Evolutionary conservation across 2,329 filamentous ascomycete species (phyloP), one percentile per base, ranked within the genome.

Genomic region (Aspergillus melleus): DNA sequence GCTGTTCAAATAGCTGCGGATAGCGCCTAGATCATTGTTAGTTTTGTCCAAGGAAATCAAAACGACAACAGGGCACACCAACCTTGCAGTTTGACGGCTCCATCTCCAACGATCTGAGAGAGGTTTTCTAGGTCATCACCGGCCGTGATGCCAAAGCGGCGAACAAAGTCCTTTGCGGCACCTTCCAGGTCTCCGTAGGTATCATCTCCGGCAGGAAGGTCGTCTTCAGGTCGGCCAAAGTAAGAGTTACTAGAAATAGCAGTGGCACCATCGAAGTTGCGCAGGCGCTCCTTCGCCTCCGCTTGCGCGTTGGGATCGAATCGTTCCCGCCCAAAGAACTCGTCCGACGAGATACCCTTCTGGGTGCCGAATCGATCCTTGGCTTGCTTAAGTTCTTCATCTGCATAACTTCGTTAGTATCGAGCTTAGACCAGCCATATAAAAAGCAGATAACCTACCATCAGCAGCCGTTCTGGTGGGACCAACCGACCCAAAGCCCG

Each of bases 211-310:
- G 77, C 74, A 58, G 82, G 82, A 32, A 84, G 79, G 67, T 96
- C 90, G 24, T 93, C 90, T 73, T 99, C 95, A 2, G 92, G 89
- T 54, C 94, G 90, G 61, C 95, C 95, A 76, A 99, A 99, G 83
- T 98, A 99, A 57, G 92, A 92, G 76, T 98, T 99, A 60, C 91
- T 96, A 6, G 93, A 97, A 76, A 99, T 99, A 66, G 92, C 81
- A 1, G 88, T 89, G 11, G 95, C 93, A 49, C 95, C 92, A 77
- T 98, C 94, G 72, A 99, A 99, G 51, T 92, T 91, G 80, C 92
- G 89, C 56, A 99, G 85, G 46, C 95, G 87, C 24, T 84, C 83
- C 81, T 96, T 96, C 68, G 95, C 94, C 80, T 97, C 94, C 54
- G 87, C 83, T 73, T 95, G 90, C 9, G 89, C 86, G 57, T 83